Percentiles rank a stretch among this genome's conserved stretches.
Conservation (phyloP, 257 asterid species). For the Buddleja alternifolia region DNA sequence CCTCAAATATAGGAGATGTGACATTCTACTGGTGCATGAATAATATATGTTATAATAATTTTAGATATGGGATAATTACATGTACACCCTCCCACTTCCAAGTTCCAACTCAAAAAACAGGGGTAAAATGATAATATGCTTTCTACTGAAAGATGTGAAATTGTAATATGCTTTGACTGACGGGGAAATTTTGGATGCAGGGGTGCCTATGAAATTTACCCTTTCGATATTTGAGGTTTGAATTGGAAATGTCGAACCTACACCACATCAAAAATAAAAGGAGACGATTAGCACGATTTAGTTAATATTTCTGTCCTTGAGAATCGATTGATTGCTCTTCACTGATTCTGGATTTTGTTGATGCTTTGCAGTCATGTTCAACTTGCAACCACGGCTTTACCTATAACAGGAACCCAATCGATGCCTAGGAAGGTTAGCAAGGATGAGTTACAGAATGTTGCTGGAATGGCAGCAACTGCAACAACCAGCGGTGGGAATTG, state of each 20-base stretch:
- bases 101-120: too few species aligned
- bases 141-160: too few species aligned
- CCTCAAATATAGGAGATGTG: slow-evolving; percentile 3
- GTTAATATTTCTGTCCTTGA: not conserved
- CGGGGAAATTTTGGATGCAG: too few species aligned
- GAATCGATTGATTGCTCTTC: not conserved
- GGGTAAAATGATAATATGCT: too few species aligned
- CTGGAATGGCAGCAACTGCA: slow-evolving; percentile 90
- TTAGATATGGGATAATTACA: too few species aligned
- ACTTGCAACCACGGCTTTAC: slow-evolving; percentile 88
- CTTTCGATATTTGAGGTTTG: not conserved
- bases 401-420: slow-evolving; percentile 81
- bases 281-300: not conserved
- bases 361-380: slow-evolving; percentile 75
- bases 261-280: not conserved
- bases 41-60: not conserved
- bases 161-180: too few species aligned
- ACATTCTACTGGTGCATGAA: not conserved
- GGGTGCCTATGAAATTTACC: too few species aligned
- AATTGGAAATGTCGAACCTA: not conserved
- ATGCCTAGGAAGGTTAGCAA: slow-evolving; percentile 71
- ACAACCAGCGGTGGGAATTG: slow-evolving; percentile 99
- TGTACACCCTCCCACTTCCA: too few species aligned
- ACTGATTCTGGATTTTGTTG: slow-evolving; percentile 24
- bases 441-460: slow-evolving; percentile 82